Evolutionary conservation across 257 asterid genomes (phyloP).

Genomic region (Agastache rugosa): DNA sequence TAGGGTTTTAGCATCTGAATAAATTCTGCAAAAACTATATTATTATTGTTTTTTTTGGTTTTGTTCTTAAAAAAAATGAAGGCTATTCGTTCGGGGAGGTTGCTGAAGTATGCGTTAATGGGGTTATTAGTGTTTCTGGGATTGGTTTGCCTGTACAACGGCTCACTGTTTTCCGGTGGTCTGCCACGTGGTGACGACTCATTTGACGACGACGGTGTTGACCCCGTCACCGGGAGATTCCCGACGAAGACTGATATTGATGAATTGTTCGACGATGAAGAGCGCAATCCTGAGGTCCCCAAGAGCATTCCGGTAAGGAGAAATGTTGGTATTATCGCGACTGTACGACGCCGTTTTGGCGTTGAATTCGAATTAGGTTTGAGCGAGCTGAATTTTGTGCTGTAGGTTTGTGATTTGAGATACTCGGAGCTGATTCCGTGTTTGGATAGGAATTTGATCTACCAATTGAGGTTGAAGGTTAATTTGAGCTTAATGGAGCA

Average conservation of each 20-base stretch:
- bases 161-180: constrained; percentile 56
- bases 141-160: constrained; percentile 68
- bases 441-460: constrained; percentile 71
- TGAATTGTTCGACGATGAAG: constrained; percentile 60
- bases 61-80: constrained; percentile 40
- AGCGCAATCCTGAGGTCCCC: constrained; percentile 59
- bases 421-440: constrained; percentile 92
- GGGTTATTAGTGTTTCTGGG: constrained; percentile 64
- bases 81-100: constrained; percentile 41
- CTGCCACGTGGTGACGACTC: constrained; percentile 64
- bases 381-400: constrained; percentile 8
- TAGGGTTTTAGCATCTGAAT: constrained; percentile 44
- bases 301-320: constrained; percentile 70
- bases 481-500: constrained; percentile 94
- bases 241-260: constrained; percentile 47
- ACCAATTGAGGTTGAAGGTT: constrained; percentile 71
- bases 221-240: constrained; percentile 55
- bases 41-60: not conserved
- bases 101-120: constrained; percentile 55
- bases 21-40: constrained; percentile 17
- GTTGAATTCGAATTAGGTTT: not conserved
- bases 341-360: not conserved
- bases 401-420: constrained; percentile 82
- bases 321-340: not conserved
- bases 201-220: constrained; percentile 55